Conservation (phyloP, 345 rosid species). For the Combretum micranthum region DNA sequence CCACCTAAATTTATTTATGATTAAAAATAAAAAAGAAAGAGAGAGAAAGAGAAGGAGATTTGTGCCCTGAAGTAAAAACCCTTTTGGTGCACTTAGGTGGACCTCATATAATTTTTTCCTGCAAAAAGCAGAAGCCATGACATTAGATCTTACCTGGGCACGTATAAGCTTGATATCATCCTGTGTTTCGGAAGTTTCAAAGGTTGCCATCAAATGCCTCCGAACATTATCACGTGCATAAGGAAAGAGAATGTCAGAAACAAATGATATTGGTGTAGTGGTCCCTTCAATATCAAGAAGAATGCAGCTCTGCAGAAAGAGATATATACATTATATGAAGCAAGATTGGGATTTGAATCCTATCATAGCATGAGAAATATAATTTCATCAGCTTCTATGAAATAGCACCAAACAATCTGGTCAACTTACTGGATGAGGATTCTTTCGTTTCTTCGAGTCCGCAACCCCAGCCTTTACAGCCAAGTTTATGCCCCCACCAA, state of each 20-base stretch:
- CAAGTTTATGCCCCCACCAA: constrained; percentile 11
- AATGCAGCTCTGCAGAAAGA: constrained; percentile 52
- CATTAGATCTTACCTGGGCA: constrained; percentile 49
- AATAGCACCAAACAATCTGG: too few species aligned
- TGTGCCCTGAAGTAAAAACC: too few species aligned
- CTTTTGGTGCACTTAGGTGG: background rate
- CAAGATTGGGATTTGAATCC: too few species aligned
- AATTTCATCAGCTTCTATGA: constrained; percentile 5
- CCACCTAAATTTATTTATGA: too few species aligned
- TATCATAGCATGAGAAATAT: too few species aligned
- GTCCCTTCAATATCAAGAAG: constrained; percentile 98
- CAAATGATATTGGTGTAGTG: constrained; percentile 92
- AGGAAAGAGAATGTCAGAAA: constrained; percentile 83
- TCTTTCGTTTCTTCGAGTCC: constrained; percentile 31
- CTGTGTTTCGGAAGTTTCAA: constrained; percentile 65
- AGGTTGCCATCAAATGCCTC: constrained; percentile 68
- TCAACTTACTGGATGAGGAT: too few species aligned
- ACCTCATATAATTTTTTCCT: background rate
- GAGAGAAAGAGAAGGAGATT: too few species aligned
- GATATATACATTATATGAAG: constrained; percentile 3
- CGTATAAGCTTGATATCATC: constrained; percentile 69
- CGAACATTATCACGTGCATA: constrained; percentile 84
- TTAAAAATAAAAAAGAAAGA: too few species aligned
- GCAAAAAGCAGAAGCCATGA: background rate
- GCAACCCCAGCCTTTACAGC: constrained; percentile 31